Base-by-base conservation (phyloP, 148 eudicot genomes). In the Camellia lanceoleosa region DNA sequence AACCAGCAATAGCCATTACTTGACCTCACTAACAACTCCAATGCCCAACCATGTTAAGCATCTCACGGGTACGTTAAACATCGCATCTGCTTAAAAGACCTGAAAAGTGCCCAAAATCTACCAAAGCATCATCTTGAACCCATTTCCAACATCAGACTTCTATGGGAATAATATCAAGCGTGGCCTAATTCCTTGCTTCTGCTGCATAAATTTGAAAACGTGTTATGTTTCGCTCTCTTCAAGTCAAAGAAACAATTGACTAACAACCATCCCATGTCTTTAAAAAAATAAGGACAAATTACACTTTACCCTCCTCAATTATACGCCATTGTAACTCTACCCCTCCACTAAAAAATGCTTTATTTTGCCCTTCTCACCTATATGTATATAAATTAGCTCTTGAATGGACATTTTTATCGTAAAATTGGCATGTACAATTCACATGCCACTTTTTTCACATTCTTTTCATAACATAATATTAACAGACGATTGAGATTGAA, bases 1-100 rank as follows among this genome's bases (percentile, higher is more conserved):
- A 81, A 77, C 97, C 92, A 62, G 89, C 94, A 75, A 92, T 82
- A 49, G 98, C 98, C 98, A 95, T 95, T 74, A 13, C 13, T 44
- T 68, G 82, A 62, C 19, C 79, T 66, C 65, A 74, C 23, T 38
- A 80, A 3, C 77, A 79, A 67, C 77, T 80, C 51, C 51, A 47
- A 47, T 4, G 74, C 71, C 67, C 80, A 82, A 80, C 55, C 85
- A 77, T 80, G 73, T 5, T 30, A 83, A 70, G 81, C 73, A 67
- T 80, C 82, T 78, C 74, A 76, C 5, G 72, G 68, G 62, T 62
- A 77, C 44, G 61, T 58, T 5, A 56, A 82, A 59, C 81, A 78
- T 68, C 79, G 75, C 49, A 61, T 54, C 16, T 4, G 71, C 69
- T 75, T 54, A 67, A 83, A 30, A 74, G 73, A 44, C 58, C 73